A percentile compares a stretch with the other conserved stretches of the same genome.
Conservation (phyloP, 2,329 filamentous ascomycete species). For the Aurifilum marmelostoma region DNA sequence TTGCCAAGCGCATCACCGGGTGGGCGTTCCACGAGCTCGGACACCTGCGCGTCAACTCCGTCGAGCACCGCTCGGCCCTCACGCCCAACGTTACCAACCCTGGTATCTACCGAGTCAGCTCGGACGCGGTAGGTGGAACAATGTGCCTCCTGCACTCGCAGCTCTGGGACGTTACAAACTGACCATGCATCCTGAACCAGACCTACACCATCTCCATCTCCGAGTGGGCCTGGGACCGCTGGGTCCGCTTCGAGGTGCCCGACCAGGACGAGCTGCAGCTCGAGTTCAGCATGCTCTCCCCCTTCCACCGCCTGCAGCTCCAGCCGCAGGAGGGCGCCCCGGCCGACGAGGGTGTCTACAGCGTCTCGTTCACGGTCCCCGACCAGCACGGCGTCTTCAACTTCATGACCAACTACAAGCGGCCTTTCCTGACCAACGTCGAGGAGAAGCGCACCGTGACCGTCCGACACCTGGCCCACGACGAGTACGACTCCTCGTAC, state of each 20-base stretch:
- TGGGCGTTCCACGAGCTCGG: constrained; percentile 97
- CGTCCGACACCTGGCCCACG: constrained; percentile 93
- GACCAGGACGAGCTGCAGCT: constrained; percentile 79
- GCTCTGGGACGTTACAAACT: too few species aligned
- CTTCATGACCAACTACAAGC: constrained; percentile 96
- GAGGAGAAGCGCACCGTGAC: constrained; percentile 96
- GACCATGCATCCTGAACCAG: constrained; percentile 47
- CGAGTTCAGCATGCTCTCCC: constrained; percentile 98
- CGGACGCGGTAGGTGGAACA: constrained; percentile 79
- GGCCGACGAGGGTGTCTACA: constrained; percentile 69
- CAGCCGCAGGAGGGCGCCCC: constrained; percentile 51
- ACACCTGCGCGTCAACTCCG: constrained; percentile 79
- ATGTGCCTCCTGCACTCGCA: neutral
- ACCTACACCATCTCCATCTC: constrained; percentile 87
- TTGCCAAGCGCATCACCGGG: constrained; percentile 81
- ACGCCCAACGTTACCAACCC: constrained; percentile 69
- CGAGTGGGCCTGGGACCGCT: constrained; percentile 77
- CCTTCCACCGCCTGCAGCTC: constrained; percentile 88
- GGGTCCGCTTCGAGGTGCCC: constrained; percentile 73
- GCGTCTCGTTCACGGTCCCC: constrained; percentile 76
- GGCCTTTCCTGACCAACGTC: constrained; percentile 84
- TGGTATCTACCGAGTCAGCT: constrained; percentile 92
- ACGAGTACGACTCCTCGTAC: constrained; percentile 93
- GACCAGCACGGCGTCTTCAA: constrained; percentile 99
- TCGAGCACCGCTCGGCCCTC: constrained; percentile 75